Evolutionary conservation across 768 basidiomycete genomes (phyloP), one percentile per base, ranked within the genome.

Genomic region (Cytidiella melzeri): DNA sequence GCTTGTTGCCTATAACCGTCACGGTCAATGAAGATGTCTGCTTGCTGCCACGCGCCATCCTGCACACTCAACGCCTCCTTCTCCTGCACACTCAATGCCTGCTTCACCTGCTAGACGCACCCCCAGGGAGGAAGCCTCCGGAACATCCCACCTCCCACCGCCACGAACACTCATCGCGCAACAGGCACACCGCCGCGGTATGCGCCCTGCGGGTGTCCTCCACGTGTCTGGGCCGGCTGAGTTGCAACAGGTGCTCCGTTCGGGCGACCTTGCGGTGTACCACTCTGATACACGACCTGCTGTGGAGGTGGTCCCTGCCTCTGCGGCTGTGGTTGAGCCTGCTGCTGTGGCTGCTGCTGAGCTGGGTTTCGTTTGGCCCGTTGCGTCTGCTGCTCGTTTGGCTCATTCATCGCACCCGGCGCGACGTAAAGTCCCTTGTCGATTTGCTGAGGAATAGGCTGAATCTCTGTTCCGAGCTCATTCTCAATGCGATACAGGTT

Each of bases 401-500:
- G 62, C 43, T 76, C 74, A 36, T 71, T 68, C 5, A 55, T 44
- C 1, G 72, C 53, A 18, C 57, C 70, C 1, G 93, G 95, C 7
- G 93, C 87, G 48, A 99, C 95, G 67, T 99, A 98, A 50, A 99
- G 70, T 4, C 83, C 83, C 56, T 87, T 84, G 65, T 98, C 96
- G 61, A 99, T 97, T 23, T 64, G 74, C 64, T 86, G 84, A 5
- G 95, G 95, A 61, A 98, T 97, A 11, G 95, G 87, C 61, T 89
- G 86, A 58, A 99, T 97, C 71, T 99, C 95, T 34, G 95, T 98
- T 10, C 95, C 96, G 27, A 99, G 79, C 69, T 99, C 96, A 68
- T 96, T 93, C 67, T 98, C 96, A 60, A 99, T 97, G 63, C 88
- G 86, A 69, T 98, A 97, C 49, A 98, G 75, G 69, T 96, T 95